A percentile compares a stretch with the other conserved stretches of the same genome.
Conservation (phyloP, 192 early-diverging fungal species). For the Mortierella alpina region DNA sequence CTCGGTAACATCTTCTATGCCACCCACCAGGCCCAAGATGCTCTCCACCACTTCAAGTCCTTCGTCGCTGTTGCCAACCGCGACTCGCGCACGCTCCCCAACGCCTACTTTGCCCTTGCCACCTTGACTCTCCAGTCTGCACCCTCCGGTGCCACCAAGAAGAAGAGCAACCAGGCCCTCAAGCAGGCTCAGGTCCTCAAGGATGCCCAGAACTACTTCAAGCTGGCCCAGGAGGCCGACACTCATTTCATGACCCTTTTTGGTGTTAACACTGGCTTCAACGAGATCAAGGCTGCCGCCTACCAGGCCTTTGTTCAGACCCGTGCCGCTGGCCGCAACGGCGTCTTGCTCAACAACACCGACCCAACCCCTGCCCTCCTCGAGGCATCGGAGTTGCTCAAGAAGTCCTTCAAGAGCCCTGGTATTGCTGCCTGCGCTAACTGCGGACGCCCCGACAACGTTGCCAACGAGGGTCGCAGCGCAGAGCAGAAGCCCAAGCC, state of each 20-base stretch:
- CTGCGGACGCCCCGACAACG: conserved; percentile 56
- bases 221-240: conserved; percentile 65
- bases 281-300: conserved; percentile 63
- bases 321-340: conserved; percentile 39
- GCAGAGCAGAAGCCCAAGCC: conserved; percentile 54
- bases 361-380: conserved; percentile 55
- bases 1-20: conserved; percentile 51
- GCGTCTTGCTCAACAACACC: conserved; percentile 5
- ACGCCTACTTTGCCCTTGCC: conserved; percentile 63
- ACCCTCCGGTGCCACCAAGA: conserved; percentile 45
- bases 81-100: conserved; percentile 63
- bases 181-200: conserved; percentile 51
- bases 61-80: conserved; percentile 62
- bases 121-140: conserved; percentile 52
- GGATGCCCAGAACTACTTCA: conserved; percentile 60
- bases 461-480: conserved; percentile 46
- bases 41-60: conserved; percentile 61
- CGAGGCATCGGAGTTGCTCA: conserved; percentile 40
- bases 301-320: conserved; percentile 49
- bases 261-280: conserved; percentile 58
- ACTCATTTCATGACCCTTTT: conserved; percentile 64
- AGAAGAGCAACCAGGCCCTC: conserved; percentile 54
- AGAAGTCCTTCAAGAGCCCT: conserved; percentile 55
- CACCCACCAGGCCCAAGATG: conserved; percentile 57
- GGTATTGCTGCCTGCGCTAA: conserved; percentile 58